Percentiles rank a stretch among this genome's conserved stretches.
Conservation (phyloP, 805 yeast species). For the Ogataea siamensis region DNA sequence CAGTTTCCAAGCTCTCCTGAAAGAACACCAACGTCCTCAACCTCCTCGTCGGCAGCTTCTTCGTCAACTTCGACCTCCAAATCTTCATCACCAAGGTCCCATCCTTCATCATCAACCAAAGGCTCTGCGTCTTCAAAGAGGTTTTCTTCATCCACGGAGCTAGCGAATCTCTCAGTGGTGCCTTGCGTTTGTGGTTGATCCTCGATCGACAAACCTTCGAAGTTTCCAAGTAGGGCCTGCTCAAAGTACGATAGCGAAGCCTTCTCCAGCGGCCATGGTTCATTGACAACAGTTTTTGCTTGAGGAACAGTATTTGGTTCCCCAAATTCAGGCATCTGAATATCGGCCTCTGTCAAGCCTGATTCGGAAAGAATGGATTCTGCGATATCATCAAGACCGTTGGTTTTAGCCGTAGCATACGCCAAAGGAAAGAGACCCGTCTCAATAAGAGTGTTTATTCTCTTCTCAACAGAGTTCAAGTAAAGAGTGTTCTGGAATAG, state of each 20-base stretch:
- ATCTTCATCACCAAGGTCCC: conserved; percentile 82
- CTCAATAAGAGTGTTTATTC: conserved; percentile 70
- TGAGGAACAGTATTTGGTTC: conserved; percentile 43
- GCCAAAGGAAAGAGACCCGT: conserved; percentile 87
- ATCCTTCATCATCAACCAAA: conserved; percentile 66
- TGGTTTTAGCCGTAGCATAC: conserved; percentile 85
- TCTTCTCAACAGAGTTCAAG: conserved; percentile 68
- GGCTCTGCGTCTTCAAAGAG: conserved; percentile 43
- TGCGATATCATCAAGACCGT: conserved; percentile 77
- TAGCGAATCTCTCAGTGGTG: conserved; percentile 7
- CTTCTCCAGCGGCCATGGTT: conserved; percentile 81
- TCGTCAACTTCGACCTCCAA: conserved; percentile 56
- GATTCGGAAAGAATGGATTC: conserved; percentile 67
- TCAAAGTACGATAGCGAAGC: conserved; percentile 80
- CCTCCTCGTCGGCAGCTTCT: conserved; percentile 38
- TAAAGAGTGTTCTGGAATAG: conserved; percentile 81
- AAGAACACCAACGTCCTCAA: conserved; percentile 33
- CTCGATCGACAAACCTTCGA: conserved; percentile 60
- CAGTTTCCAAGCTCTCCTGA: conserved; percentile 70
- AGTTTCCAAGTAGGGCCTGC: conserved; percentile 73
- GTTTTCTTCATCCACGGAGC: conserved; percentile 38
- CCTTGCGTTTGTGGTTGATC: conserved; percentile 30
- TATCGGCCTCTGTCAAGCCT: conserved; percentile 59
- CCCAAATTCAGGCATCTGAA: conserved; percentile 43
- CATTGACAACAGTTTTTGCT: conserved; percentile 43